phyloP scores from a whole-genome alignment of 306 rosid species.

The Argentina anserina region DNA sequence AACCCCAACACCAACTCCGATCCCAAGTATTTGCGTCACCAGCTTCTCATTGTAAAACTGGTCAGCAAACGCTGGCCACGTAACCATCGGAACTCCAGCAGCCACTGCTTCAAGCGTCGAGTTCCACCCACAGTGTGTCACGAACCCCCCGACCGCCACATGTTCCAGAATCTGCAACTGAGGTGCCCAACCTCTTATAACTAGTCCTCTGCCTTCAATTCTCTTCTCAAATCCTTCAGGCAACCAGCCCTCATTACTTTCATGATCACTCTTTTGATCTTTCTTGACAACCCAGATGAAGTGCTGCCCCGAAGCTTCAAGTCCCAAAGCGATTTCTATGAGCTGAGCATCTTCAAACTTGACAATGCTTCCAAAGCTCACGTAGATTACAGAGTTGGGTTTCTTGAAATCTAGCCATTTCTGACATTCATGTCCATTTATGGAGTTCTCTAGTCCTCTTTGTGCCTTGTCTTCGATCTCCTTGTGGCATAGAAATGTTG shows the following conservation, averaged over 20 bases:
- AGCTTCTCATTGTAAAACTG: conserved; percentile 40
- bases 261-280: conserved; percentile 6
- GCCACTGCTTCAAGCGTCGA: conserved; percentile 24
- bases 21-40: conserved; percentile 18
- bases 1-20: conserved; percentile 30
- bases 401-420: conserved; percentile 38
- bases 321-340: conserved; percentile 31
- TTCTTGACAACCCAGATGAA: conserved; percentile 47
- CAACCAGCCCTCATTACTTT: conserved; percentile 21
- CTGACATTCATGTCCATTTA: conserved; percentile 15
- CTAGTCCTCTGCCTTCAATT: conserved; percentile 31
- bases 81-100: conserved; percentile 28
- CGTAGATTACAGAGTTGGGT: conserved; percentile 32
- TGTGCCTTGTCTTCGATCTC: conserved; percentile 8
- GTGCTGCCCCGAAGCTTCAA: conserved; percentile 26
- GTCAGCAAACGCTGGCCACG: conserved; percentile 27
- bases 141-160: conserved; percentile 28
- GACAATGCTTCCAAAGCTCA: conserved; percentile 34
- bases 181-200: conserved; percentile 43
- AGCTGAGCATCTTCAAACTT: conserved; percentile 25
- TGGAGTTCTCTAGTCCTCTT: conserved; percentile 19
- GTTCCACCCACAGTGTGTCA: conserved; percentile 47
- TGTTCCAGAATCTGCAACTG: conserved; percentile 34
- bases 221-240: conserved; percentile 34
- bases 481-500: conserved; percentile 8